Base-by-base conservation (phyloP, 768 basidiomycete genomes). In the Russula lepida region DNA sequence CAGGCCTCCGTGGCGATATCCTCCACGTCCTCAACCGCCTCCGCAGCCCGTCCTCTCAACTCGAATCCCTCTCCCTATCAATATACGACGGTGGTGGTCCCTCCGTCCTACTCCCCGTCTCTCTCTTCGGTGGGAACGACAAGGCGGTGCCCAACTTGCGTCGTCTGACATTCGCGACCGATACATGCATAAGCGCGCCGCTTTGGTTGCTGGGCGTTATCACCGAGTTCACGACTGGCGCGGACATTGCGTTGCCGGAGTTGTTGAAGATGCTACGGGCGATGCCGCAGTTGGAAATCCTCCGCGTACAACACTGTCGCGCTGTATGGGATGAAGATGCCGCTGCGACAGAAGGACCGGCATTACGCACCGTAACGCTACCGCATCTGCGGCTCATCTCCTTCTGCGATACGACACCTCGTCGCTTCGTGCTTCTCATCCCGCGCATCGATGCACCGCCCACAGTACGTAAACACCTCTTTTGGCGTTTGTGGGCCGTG, bases 401-500 rank as follows among this genome's bases (percentile, higher is more conserved):
- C 8, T 63, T 63, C 52, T 46, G 57, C 6, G 62, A 63, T 17
- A 58, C 56, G 23, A 54, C 62, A 6, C 62, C 57, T 9, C 62
- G 62, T 1, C 62, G 62, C 7, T 63, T 63, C 52, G 52, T 54
- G 30, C 11, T 49, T 12, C 62, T 63, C n/a, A 11, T 49, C 3
- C 30, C 28, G 13, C 56, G 32, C 27, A 54, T 63, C 46, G 56
- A 58, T n/a, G 62, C 52, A 1, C 62, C 56, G 7, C 13, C 37
- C 13, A 63, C 62, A 1, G 56, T 63, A 30, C 62, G 62, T 37
- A 39, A 52, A 28, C 51, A 48, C 39, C 46, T 63, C 46, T 58
- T 58, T 47, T 63, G 62, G 62, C 62, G 57, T 13, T 27, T 32
- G 6, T 63, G 62, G 62, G 57, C 62, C 8, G 56, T 63, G 6